A percentile compares a stretch with the other conserved stretches of the same genome.
Evolutionary conservation across 805 yeast species (phyloP).

Genomic region (Spathaspora passalidarum): DNA sequence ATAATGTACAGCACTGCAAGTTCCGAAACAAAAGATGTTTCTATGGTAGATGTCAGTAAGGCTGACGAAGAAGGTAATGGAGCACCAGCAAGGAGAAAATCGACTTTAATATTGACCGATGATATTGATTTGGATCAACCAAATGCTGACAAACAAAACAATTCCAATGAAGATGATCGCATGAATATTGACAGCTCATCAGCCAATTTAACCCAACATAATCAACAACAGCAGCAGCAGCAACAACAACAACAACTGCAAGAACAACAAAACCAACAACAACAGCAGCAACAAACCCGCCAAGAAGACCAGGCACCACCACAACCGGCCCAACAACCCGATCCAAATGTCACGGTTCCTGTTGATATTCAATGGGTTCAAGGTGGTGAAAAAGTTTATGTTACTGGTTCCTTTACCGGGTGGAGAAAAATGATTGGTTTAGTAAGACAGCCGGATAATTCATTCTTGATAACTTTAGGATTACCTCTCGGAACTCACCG

Average conservation of each 20-base stretch:
- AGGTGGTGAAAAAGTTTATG: conserved; percentile 94
- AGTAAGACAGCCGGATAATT: conserved; percentile 49
- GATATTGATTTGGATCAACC: conserved; percentile 57
- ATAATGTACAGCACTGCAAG: neutral
- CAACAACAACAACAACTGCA: conserved; percentile 10
- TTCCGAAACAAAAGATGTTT: conserved; percentile 28
- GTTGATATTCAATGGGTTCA: conserved; percentile 88
- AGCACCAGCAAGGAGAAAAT: conserved; percentile 51
- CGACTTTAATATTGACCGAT: conserved; percentile 69
- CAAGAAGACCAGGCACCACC: conserved; percentile 7
- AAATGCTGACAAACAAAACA: conserved; percentile 32
- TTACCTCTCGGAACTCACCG: conserved; percentile 90
- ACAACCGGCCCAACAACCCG: conserved; percentile 13
- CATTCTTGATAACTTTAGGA: conserved; percentile 66
- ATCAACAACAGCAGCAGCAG: conserved; percentile 12
- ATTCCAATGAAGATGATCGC: conserved; percentile 7
- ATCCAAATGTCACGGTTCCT: conserved; percentile 37
- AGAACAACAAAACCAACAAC: conserved; percentile 8
- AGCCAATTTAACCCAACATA: conserved; percentile 14
- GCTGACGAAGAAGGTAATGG: conserved; percentile 13
- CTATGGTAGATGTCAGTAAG: conserved; percentile 43
- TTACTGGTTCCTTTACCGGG: conserved; percentile 96
- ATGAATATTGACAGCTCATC: conserved; percentile 19
- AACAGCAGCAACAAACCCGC: conserved; percentile 8
- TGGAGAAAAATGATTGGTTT: conserved; percentile 98